These are phyloP conservation scores for Penicillium malachiteum DNA, from an alignment of 495 filamentous ascomycete genomes.

Conservation along the genomic window DNA sequence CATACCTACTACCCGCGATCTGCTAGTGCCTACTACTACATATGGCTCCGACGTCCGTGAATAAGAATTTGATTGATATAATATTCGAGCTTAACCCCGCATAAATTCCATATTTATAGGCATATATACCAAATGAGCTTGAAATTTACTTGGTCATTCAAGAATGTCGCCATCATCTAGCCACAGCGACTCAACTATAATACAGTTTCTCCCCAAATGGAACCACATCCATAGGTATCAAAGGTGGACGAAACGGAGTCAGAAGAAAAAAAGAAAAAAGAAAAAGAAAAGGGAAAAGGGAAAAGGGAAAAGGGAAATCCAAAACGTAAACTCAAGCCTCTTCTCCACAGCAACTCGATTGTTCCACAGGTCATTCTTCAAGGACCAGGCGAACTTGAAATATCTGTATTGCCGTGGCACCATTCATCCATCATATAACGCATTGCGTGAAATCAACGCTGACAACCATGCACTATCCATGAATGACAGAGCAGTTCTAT, in stretches of 20 bases:
- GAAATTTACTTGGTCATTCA: conserved; percentile 1
- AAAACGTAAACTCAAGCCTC: not conserved
- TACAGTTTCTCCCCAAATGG: conserved; percentile 16
- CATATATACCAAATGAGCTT: no score
- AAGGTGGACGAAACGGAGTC: not conserved
- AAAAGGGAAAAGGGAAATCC: not conserved
- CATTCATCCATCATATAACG: conserved; percentile 3
- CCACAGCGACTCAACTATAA: conserved; percentile 11
- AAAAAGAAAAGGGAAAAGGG: not conserved
- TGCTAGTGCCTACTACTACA: no score
- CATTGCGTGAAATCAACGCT: conserved; percentile 4
- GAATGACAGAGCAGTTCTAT: not conserved
- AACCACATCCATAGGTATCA: conserved; percentile 8
- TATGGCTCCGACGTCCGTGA: no score
- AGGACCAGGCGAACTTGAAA: not conserved
- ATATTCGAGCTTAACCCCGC: no score
- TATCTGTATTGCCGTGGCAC: not conserved
- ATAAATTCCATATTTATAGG: no score
- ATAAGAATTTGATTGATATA: no score
- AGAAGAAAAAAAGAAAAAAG: not conserved
- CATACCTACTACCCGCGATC: no score
- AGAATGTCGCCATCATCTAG: conserved; percentile 8
- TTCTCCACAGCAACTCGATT: not conserved
- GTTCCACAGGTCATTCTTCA: not conserved
- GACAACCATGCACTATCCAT: conserved; percentile 3